phyloP scores from a whole-genome alignment of 1,284 basidiomycete genomes.

The Afroboletus lepidellus region DNA sequence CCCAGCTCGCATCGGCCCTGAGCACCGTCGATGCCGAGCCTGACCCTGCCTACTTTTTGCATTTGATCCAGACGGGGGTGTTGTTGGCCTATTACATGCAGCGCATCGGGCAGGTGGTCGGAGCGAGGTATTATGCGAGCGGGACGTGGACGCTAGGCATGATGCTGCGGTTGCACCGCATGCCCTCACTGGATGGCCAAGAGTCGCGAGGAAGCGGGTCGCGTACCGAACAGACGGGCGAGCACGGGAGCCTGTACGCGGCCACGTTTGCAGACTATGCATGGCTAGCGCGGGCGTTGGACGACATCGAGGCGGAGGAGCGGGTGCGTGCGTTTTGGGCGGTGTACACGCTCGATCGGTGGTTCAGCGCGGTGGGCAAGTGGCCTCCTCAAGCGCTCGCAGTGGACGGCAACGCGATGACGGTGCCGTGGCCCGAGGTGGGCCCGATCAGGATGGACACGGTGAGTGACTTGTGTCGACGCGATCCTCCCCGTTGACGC shows the following conservation, averaged over 20 bases:
- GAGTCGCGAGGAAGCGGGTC: neutral
- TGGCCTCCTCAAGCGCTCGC: constrained; percentile 22
- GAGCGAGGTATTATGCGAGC: constrained; percentile 44
- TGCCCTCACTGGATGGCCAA: neutral
- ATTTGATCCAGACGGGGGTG: constrained; percentile 48
- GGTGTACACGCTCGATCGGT: constrained; percentile 41
- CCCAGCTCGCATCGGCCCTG: constrained; percentile 23
- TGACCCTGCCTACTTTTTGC: constrained; percentile 35
- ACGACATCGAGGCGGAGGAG: constrained; percentile 46
- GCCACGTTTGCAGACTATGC: constrained; percentile 12
- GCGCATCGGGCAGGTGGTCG: constrained; percentile 39
- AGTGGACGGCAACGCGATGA: constrained; percentile 31
- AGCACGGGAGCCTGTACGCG: neutral
- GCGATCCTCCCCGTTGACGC: neutral
- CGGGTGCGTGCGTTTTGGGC: constrained; percentile 49
- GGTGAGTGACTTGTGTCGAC: neutral
- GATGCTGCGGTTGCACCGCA: constrained; percentile 37
- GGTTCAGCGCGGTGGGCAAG: constrained; percentile 36
- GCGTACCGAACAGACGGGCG: neutral
- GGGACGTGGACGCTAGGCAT: constrained; percentile 39
- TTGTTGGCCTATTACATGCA: constrained; percentile 46
- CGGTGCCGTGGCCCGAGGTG: constrained; percentile 44
- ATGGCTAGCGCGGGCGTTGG: constrained; percentile 35
- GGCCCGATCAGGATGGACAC: constrained; percentile 2
- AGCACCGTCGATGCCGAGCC: constrained; percentile 16